phyloP scores from a whole-genome alignment of 129 eudicot species.

The Lactuca sativa region DNA sequence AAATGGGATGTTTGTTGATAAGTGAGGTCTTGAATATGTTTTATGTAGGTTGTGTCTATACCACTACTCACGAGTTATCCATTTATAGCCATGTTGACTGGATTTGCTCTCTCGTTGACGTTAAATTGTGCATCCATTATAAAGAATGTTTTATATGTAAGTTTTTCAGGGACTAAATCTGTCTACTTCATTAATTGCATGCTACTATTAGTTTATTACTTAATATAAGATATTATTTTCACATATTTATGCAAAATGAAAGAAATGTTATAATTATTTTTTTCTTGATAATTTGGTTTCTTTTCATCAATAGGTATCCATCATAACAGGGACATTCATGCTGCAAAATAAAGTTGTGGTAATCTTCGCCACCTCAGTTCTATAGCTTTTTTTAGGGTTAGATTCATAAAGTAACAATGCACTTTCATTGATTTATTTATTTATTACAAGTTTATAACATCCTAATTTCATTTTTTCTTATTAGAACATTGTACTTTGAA shows the following conservation, averaged over 20 bases:
- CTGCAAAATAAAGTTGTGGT: conserved; percentile 91
- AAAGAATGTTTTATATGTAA: conserved; percentile 76
- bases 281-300: neutral
- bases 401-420: too few relatives aligned
- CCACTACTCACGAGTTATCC: conserved; percentile 73
- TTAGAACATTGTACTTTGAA: neutral
- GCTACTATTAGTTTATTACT: neutral
- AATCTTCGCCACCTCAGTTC: neutral
- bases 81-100: conserved; percentile 76
- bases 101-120: conserved; percentile 51
- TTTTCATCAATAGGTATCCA: conserved; percentile 43
- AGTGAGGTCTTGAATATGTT: neutral
- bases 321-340: conserved; percentile 60
- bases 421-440: neutral
- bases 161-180: conserved; percentile 26
- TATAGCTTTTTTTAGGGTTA: too few relatives aligned
- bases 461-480: too few relatives aligned
- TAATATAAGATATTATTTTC: neutral
- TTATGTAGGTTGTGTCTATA: conserved; percentile 59
- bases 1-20: conserved; percentile 2
- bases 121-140: conserved; percentile 62
- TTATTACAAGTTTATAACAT: too few relatives aligned
- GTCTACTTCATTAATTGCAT: neutral
- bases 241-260: neutral
- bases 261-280: conserved; percentile 4